Base-by-base conservation (phyloP, 257 asterid genomes). In the Parsonsia alboflavescens region DNA sequence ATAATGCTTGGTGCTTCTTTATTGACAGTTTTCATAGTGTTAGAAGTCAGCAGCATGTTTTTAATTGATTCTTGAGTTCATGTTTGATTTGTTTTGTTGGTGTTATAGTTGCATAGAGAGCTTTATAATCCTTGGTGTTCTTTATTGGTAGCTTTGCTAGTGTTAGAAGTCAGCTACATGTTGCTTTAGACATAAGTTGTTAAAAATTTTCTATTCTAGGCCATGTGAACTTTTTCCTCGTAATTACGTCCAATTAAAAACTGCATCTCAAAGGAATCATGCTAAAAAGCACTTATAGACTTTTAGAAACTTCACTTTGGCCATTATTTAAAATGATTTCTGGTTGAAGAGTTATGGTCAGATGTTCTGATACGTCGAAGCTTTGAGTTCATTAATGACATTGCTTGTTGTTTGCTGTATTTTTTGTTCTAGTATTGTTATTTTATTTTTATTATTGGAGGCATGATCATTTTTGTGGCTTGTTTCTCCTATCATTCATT, bases 1-100 rank as follows among this genome's bases (percentile, higher is more conserved):
- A 39, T 7, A 33, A 33, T 63, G 44, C 10, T 36, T 49, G 16
- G 63, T 22, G 59, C 73, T 49, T 69, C 42, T 16, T 44, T 45
- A 0, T 69, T 69, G 4, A 8, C 41, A 22, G 17, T 46, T 50
- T 15, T 50, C 49, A 62, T 52, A 49, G 48, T 5, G 4, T 15
- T 26, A 50, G 74, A 48, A 30, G 22, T 19, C 50, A 65, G 70
- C 45, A 21, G n/a, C 26, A 52, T 52, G 63, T 28, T 17, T 33
- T 33, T 24, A 50, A 66, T 16, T 42, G 74, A 42, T 24, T 44
- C 59, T 73, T 61, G 42, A 22, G 16, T 76, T 73, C 22, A 42
- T 56, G 26, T 7, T 41, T 72, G 28, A 21, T 72, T 22, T 56
- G 41, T 57, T 62, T 53, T 4, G 22, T 45, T 13, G 59, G 26